These are phyloP conservation scores for Phytophthora fragariaefolia DNA, from an alignment of 352 stramenopile species.

Conservation along the genomic window DNA sequence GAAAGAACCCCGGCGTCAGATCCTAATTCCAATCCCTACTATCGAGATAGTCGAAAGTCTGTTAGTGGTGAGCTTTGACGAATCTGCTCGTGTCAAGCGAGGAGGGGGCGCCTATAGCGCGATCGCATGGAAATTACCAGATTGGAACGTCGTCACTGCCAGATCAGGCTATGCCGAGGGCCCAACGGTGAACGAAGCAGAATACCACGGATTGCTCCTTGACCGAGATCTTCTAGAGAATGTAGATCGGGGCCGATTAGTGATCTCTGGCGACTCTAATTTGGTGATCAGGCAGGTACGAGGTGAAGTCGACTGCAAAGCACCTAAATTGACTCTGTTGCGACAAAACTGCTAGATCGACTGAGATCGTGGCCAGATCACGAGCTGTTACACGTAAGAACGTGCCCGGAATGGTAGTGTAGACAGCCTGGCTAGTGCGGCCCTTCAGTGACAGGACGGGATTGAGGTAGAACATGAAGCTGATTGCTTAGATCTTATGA, in stretches of 20 bases:
- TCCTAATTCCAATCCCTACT: neutral
- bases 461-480: neutral
- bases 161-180: neutral
- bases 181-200: neutral
- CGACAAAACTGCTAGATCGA: neutral
- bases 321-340: neutral
- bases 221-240: neutral
- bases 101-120: neutral
- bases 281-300: constrained; percentile 4
- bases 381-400: constrained; percentile 9
- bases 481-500: constrained; percentile 4
- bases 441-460: neutral
- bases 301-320: constrained; percentile 17
- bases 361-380: neutral
- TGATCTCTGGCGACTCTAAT: constrained; percentile 10
- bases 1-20: neutral
- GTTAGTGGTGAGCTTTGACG: neutral
- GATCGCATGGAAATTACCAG: constrained; percentile 1
- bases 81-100: constrained; percentile 1
- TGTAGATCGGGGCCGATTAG: neutral
- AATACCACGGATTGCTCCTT: neutral
- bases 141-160: neutral
- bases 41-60: neutral
- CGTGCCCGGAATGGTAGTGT: constrained; percentile 7
- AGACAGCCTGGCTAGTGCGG: neutral